Conservation (phyloP, 2,329 filamentous ascomycete genomes). For the Epichloe coenophiala region DNA sequence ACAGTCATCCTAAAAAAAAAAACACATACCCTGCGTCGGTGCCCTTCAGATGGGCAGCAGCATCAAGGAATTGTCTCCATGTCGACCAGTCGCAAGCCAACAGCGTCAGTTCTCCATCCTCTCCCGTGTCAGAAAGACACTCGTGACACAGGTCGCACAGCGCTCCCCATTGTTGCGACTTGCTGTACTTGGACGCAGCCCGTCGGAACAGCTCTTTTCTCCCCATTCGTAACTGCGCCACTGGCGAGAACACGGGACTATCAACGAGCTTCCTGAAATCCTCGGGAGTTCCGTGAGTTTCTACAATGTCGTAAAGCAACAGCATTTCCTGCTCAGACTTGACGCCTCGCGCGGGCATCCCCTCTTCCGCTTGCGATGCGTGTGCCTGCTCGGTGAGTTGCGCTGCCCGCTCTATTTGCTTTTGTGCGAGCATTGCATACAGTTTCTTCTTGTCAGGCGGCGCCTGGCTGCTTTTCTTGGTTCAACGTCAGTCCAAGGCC, state of each 20-base stretch:
- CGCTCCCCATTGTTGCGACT: constrained; percentile 25
- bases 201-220: constrained; percentile 34
- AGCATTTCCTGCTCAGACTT: constrained; percentile 36
- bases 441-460: constrained; percentile 35
- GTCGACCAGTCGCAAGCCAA: constrained; percentile 31
- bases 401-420: constrained; percentile 37
- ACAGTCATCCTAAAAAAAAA: not conserved
- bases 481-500: not conserved
- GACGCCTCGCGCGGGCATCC: constrained; percentile 18
- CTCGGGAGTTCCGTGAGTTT: constrained; percentile 26
- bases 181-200: constrained; percentile 24
- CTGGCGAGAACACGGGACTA: constrained; percentile 27
- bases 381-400: constrained; percentile 27
- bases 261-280: constrained; percentile 27
- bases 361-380: constrained; percentile 7
- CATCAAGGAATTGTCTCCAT: constrained; percentile 26
- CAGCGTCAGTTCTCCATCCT: constrained; percentile 23
- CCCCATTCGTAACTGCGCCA: constrained; percentile 30
- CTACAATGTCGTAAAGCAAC: constrained; percentile 33
- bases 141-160: constrained; percentile 30
- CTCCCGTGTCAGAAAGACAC: constrained; percentile 26
- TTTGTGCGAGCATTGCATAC: constrained; percentile 35
- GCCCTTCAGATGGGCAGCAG: constrained; percentile 21
- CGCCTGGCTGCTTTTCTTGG: constrained; percentile 31
- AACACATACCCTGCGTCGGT: constrained; percentile 20